These are phyloP conservation scores for Xylaria telfairii DNA, from an alignment of 495 filamentous ascomycete genomes.

Conservation along the genomic window DNA sequence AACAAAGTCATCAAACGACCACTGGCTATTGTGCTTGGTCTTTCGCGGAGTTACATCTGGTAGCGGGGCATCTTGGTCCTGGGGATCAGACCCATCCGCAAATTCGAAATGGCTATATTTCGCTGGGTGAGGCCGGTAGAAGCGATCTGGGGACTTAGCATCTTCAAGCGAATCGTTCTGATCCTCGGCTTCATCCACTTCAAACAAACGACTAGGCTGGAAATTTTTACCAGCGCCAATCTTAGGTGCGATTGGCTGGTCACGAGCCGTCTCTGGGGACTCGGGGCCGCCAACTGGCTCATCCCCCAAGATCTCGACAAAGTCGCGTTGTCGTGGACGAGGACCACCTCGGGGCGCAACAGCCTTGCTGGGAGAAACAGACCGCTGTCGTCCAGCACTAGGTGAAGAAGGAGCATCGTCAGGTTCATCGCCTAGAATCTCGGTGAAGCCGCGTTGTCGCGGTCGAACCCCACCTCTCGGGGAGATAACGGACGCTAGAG, in stretches of 20 bases:
- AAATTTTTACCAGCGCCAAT: constrained; percentile 73
- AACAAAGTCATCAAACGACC: constrained; percentile 85
- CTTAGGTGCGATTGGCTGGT: constrained; percentile 60
- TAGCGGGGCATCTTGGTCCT: constrained; percentile 42
- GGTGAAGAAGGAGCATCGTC: constrained; percentile 50
- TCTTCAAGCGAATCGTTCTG: constrained; percentile 46
- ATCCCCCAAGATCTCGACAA: constrained; percentile 56
- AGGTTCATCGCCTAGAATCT: constrained; percentile 55
- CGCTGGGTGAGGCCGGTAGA: constrained; percentile 68
- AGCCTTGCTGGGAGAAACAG: constrained; percentile 40
- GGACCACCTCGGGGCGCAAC: constrained; percentile 55
- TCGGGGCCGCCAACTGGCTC: constrained; percentile 36
- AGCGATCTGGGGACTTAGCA: constrained; percentile 46
- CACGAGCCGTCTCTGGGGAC: constrained; percentile 3
- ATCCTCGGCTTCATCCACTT: constrained; percentile 57
- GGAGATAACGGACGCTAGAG: constrained; percentile 54
- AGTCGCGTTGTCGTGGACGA: constrained; percentile 51
- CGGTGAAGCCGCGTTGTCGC: constrained; percentile 58
- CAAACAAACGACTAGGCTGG: constrained; percentile 72
- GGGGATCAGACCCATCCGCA: constrained; percentile 62
- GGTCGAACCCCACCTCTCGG: constrained; percentile 56
- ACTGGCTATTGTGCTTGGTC: constrained; percentile 71
- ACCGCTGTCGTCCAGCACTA: constrained; percentile 51
- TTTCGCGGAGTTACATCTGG: constrained; percentile 49
- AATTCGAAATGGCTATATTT: constrained; percentile 92